Base-by-base conservation (phyloP, 768 basidiomycete genomes). In the Tephrocybe sp. region DNA sequence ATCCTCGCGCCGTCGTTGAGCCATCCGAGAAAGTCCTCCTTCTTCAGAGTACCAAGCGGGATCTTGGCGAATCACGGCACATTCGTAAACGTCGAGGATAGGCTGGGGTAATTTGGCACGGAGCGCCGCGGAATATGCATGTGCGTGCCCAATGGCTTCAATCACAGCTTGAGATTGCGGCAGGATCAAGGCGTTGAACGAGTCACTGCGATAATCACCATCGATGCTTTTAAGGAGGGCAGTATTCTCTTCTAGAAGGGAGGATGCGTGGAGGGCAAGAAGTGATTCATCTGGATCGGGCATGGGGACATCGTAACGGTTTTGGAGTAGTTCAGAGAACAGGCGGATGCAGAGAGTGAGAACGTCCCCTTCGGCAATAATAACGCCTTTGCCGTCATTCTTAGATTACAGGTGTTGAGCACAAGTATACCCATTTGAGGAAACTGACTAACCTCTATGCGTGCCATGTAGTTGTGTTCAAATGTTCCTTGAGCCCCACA, bases 401-500 rank as follows among this genome's bases (percentile, higher is more conserved):
- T 72, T 24, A 52, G 55, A 47, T 57, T 53, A 43, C 24, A 27
- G n/a, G 21, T 57, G 55, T 42, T 58, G 31, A 54, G 54, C 39
- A 19, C 15, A 51, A 42, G 22, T 47, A 53, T 7, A 29, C 12
- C 10, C 23, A 38, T 33, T 36, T 13, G 41, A 53, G 30, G 39
- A 30, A 47, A 38, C 29, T 30, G 19, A 52, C 57, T 57, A 47
- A 82, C 82, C 69, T 81, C 76, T 24, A 79, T 71, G 37, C 69
- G 69, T 4, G 76, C 74, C 69, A 84, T 75, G 55, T 80, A 78
- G 56, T 85, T 86, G 47, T 78, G 75, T 43, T 80, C 82, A 47
- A 83, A 84, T 0, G 80, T 75, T 2, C 84, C 83, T 62, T 84
- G 83, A 2, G 81, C 84, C 41, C 84, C 84, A 49, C 79, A 83